Percentiles rank a stretch among this genome's conserved stretches.
Conservation (phyloP, 495 filamentous ascomycete genomes). For the Bathelium albidoporum region DNA sequence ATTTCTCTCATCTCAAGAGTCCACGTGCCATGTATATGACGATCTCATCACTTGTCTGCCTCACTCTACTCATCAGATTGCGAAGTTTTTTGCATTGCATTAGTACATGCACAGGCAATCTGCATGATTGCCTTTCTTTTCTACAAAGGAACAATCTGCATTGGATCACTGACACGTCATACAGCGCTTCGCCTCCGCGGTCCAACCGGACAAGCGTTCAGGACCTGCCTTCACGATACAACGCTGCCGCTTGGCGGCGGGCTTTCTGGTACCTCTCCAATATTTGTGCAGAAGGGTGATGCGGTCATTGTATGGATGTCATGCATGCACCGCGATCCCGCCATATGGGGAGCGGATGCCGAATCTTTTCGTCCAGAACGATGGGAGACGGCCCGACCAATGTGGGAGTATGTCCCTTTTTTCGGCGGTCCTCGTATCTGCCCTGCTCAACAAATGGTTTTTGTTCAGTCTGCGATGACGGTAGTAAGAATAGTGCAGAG, state of each 20-base stretch:
- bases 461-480: neutral
- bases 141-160: too few relatives aligned
- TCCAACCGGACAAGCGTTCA: conserved; percentile 24
- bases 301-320: conserved; percentile 20
- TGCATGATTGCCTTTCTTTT: too few relatives aligned
- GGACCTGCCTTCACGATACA: conserved; percentile 24
- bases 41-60: too few relatives aligned
- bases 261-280: conserved; percentile 18
- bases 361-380: conserved; percentile 29
- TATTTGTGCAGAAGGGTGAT: conserved; percentile 23
- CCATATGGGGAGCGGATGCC: conserved; percentile 28
- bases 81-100: too few relatives aligned
- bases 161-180: too few relatives aligned
- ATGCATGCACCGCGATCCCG: conserved; percentile 25
- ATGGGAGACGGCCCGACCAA: conserved; percentile 20
- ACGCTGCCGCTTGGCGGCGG: conserved; percentile 28
- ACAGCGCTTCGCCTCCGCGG: conserved; percentile 13
- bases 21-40: too few relatives aligned
- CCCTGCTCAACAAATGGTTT: neutral
- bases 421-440: neutral
- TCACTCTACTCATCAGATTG: too few relatives aligned
- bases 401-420: neutral
- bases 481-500: neutral
- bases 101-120: too few relatives aligned
- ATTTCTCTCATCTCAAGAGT: too few relatives aligned